These are phyloP conservation scores for Monosporascus sp. DNA, from an alignment of 2,329 filamentous ascomycete species.

Conservation along the genomic window DNA sequence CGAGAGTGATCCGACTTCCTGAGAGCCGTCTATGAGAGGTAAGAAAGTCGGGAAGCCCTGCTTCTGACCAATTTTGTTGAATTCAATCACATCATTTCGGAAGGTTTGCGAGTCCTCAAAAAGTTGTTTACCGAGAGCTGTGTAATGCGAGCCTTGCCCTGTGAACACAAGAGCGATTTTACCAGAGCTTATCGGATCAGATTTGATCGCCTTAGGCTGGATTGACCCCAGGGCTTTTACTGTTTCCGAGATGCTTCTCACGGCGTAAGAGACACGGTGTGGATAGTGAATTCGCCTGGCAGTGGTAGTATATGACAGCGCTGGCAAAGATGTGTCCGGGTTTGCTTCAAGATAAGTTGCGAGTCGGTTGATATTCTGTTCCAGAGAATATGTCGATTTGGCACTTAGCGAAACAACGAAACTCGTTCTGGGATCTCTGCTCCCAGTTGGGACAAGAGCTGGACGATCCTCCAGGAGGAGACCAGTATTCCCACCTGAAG, in stretches of 20 bases:
- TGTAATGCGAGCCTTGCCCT: constrained; percentile 36
- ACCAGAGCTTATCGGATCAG: constrained; percentile 8
- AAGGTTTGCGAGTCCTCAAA: constrained; percentile 27
- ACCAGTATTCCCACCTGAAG: constrained; percentile 15
- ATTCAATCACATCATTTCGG: constrained; percentile 26
- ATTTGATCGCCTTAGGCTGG: too few species aligned
- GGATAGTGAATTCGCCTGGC: constrained; percentile 11
- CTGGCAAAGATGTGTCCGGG: constrained; percentile 4
- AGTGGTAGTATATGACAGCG: constrained; percentile 17
- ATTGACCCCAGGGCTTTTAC: too few species aligned
- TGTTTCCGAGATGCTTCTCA: not conserved
- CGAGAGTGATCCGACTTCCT: not conserved
- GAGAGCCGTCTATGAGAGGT: not conserved
- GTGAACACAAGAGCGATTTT: constrained; percentile 38
- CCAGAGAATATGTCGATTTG: constrained; percentile 6
- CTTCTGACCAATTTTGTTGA: constrained; percentile 24
- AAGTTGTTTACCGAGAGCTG: constrained; percentile 29
- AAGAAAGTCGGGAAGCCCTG: constrained; percentile 34
- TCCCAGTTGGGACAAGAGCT: not conserved
- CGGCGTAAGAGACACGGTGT: constrained; percentile 1
- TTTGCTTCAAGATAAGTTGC: constrained; percentile 5
- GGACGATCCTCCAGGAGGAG: constrained; percentile 14
- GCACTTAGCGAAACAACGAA: constrained; percentile 9
- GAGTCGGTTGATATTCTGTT: constrained; percentile 6
- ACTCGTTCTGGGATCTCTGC: not conserved